phyloP scores from a whole-genome alignment of 108 stramenopile species.

The Ochromonas danica region DNA sequence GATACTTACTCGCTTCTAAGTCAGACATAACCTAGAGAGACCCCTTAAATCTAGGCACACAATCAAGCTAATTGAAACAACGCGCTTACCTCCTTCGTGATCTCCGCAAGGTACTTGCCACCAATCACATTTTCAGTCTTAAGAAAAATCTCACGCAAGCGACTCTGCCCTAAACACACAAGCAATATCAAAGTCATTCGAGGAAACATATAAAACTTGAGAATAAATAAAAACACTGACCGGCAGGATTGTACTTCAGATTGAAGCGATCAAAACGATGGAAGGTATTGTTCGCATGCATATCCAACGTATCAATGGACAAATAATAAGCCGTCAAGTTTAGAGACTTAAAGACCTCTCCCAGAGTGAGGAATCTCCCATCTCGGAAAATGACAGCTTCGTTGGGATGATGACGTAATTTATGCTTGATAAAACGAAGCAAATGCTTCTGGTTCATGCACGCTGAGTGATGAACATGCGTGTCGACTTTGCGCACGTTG shows the following conservation, averaged over 20 bases:
- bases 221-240: too few relatives aligned
- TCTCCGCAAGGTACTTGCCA: constrained; percentile 84
- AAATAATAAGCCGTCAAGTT: constrained; percentile 91
- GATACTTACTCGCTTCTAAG: constrained; percentile 79
- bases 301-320: constrained; percentile 97
- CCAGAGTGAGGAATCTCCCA: constrained; percentile 59
- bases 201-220: too few relatives aligned
- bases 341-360: constrained; percentile 65
- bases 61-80: too few relatives aligned
- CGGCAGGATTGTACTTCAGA: constrained; percentile 94
- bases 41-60: too few relatives aligned
- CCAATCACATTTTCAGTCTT: constrained; percentile 83
- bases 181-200: too few relatives aligned
- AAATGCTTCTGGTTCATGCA: constrained; percentile 97
- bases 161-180: too few relatives aligned
- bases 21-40: constrained; percentile 63
- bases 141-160: constrained; percentile 96
- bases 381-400: constrained; percentile 63
- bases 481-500: constrained; percentile 94
- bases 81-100: constrained; percentile 76
- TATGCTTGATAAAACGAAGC: constrained; percentile 92
- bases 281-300: constrained; percentile 97
- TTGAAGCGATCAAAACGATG: constrained; percentile 99
- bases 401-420: constrained; percentile 69
- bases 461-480: constrained; percentile 96